Evolutionary conservation across 305 asterid species (phyloP), one percentile per base, ranked within the genome.

Genomic region (Fraxinus platypoda): DNA sequence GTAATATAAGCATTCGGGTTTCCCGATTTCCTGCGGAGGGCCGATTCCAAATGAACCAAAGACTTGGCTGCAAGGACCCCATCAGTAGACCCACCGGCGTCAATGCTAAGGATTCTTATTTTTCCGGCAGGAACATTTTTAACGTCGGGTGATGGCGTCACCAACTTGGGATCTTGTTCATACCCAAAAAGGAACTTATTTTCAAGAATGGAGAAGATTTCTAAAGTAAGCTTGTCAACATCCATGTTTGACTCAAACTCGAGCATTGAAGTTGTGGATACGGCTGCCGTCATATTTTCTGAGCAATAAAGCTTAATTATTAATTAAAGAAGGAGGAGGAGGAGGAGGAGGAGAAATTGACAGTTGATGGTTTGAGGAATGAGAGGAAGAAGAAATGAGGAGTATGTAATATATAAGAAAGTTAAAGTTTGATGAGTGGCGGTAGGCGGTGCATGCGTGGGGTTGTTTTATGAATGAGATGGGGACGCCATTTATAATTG

Each of bases 71-170:
- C 91, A 15, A 94, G 92, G 64, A 92, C 33, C 3, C 91, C 91
- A 78, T 87, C 89, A 38, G 90, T 91, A 62, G 90, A 86, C 38
- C 91, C 95, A 8, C 90, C 90, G 12, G 89, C 91, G 76, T 94
- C 98, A 38, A 94, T 91, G 85, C 93, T 90, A 11, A 94, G 96
- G 34, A 94, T 91, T 43, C 96, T 80, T 2, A 92, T 92, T 79
- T 87, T 91, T 0, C 93, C 98, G 23, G 71, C 31, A 76, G 80
- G 2, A 34, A 13, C 21, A 4, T 74, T 59, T 21, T 38, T 15
- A 34, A 23, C 34, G 3, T 31, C 25, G 23, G 23, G 23, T 38
- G 34, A 3, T 9, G 38, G 26, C 37, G 75, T 43, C 54, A 43
- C 8, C 72, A 62, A 62, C 33, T 78, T 73, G 1, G 81, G 43